A percentile compares a stretch with the other conserved stretches of the same genome.
These are phyloP conservation scores for Trichoderma cornu-damae DNA, from an alignment of 2,329 filamentous ascomycete genomes.

Conservation along the genomic window DNA sequence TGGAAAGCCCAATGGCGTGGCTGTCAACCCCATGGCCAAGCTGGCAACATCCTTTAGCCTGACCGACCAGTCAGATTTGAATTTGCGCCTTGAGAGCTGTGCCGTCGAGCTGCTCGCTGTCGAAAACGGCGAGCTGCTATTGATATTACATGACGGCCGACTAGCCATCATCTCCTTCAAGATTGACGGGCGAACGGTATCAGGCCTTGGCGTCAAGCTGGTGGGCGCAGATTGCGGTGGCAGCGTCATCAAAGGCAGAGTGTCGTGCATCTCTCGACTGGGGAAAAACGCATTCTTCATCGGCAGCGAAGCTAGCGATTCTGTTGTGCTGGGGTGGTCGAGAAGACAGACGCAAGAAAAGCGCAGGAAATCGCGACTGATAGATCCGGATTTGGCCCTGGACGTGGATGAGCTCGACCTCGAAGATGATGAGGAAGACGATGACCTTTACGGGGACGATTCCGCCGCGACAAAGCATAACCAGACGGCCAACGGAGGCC, in stretches of 20 bases:
- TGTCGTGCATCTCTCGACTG: slow-evolving; percentile 66
- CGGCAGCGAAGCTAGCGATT: slow-evolving; percentile 79
- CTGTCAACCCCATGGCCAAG: slow-evolving; percentile 84
- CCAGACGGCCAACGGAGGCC: slow-evolving; percentile 34
- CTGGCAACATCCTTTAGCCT: slow-evolving; percentile 78
- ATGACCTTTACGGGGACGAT: slow-evolving; percentile 56
- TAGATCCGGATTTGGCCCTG: slow-evolving; percentile 49
- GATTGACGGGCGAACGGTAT: slow-evolving; percentile 86
- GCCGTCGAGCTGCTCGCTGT: slow-evolving; percentile 69
- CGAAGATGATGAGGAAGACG: slow-evolving; percentile 59
- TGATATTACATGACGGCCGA: slow-evolving; percentile 70
- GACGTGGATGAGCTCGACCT: slow-evolving; percentile 49
- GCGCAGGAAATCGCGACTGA: slow-evolving; percentile 56
- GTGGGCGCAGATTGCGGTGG: slow-evolving; percentile 61
- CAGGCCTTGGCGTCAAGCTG: slow-evolving; percentile 69
- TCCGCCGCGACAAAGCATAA: slow-evolving; percentile 56
- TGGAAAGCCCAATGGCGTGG: slow-evolving; percentile 86
- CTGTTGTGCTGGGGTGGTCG: slow-evolving; percentile 74
- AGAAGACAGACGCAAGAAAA: slow-evolving; percentile 60
- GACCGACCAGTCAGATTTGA: slow-evolving; percentile 76
- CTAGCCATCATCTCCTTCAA: slow-evolving; percentile 74
- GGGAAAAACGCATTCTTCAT: slow-evolving; percentile 70
- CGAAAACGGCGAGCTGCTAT: slow-evolving; percentile 76
- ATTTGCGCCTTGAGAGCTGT: slow-evolving; percentile 75
- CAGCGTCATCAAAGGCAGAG: slow-evolving; percentile 52